Percentiles rank a stretch among this genome's conserved stretches.
phyloP scores from a whole-genome alignment of 306 rosid species.

The Ormosia semicastrata region DNA sequence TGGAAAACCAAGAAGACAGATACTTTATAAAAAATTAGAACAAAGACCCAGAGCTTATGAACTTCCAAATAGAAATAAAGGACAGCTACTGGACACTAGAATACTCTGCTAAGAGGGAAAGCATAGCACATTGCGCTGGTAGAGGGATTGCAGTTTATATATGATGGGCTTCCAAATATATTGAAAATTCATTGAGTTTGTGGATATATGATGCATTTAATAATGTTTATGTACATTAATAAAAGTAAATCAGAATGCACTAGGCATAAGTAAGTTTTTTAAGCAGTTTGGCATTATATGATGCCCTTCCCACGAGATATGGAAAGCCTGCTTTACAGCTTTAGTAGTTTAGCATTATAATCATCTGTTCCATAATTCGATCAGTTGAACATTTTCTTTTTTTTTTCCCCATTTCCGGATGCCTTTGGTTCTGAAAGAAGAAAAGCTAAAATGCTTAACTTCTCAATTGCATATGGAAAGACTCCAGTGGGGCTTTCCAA shows the following conservation, averaged over 20 bases:
- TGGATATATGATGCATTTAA: not conserved
- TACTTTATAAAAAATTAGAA: not conserved
- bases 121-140: not conserved
- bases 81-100: not conserved
- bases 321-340: not conserved
- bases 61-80: not conserved
- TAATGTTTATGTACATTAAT: not conserved
- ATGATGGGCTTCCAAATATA: not conserved
- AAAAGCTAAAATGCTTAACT: conserved; percentile 97
- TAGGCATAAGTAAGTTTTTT: not conserved
- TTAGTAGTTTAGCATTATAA: not conserved
- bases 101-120: not conserved
- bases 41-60: not conserved
- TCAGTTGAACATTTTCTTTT: conserved; percentile 13
- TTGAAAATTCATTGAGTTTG: not conserved
- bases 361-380: not conserved
- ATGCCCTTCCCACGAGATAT: not conserved
- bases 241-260: not conserved
- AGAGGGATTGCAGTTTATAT: not conserved
- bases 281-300: not conserved
- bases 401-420: conserved; percentile 49
- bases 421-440: conserved; percentile 90
- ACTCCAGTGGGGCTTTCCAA: conserved; percentile 90
- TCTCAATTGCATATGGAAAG: conserved; percentile 96
- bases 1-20: not conserved